These are phyloP conservation scores for Lachnellula arida DNA, from an alignment of 2,329 filamentous ascomycete species.

Conservation along the genomic window DNA sequence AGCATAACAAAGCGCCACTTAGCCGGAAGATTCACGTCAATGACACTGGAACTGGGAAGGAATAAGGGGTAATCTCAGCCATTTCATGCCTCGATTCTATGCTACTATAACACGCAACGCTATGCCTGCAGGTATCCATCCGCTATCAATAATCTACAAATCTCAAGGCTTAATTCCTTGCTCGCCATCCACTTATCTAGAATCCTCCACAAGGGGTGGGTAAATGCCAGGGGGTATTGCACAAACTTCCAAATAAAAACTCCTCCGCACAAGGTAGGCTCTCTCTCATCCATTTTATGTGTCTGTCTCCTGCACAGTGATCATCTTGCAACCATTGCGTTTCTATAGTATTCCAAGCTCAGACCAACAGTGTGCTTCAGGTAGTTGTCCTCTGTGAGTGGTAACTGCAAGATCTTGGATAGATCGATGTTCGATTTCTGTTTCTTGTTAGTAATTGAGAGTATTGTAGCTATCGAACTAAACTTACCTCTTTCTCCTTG, in stretches of 20 bases:
- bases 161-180: conserved; percentile 21
- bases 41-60: neutral
- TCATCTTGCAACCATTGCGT: conserved; percentile 26
- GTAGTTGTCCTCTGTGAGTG: conserved; percentile 68
- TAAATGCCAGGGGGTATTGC: conserved; percentile 13
- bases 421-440: conserved; percentile 37
- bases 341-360: conserved; percentile 60
- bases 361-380: conserved; percentile 66
- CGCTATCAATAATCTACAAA: conserved; percentile 12
- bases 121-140: conserved; percentile 13
- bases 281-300: neutral
- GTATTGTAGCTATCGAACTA: neutral
- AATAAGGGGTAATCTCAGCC: conserved; percentile 2
- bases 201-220: conserved; percentile 2
- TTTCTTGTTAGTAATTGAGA: conserved; percentile 18
- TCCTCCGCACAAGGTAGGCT: neutral
- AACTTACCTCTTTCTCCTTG: conserved; percentile 53
- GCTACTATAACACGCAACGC: conserved; percentile 10
- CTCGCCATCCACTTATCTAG: conserved; percentile 18
- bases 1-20: neutral
- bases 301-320: neutral
- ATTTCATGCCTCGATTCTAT: conserved; percentile 25
- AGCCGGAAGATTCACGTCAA: neutral
- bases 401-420: conserved; percentile 51
- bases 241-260: conserved; percentile 4